phyloP scores from a whole-genome alignment of 371 early-diverging fungal species.

The Apophysomyces sp. region DNA sequence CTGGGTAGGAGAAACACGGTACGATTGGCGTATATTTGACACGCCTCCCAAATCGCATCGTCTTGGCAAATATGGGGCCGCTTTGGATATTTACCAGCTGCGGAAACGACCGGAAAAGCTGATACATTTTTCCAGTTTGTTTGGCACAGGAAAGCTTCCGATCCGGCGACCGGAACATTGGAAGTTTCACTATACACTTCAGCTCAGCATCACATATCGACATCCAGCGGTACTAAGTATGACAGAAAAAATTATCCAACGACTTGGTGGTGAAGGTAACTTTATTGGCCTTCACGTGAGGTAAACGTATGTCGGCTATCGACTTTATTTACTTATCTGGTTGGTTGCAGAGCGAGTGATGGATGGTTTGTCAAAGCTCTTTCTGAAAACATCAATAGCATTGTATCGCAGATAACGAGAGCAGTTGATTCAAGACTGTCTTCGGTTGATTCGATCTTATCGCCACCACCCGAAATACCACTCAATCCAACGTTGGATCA shows the following conservation, averaged over 20 bases:
- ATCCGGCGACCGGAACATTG: conserved; percentile 38
- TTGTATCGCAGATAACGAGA: conserved; percentile 21
- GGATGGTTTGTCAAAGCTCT: conserved; percentile 51
- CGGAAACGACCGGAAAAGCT: conserved; percentile 27
- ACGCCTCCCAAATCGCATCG: conserved; percentile 35
- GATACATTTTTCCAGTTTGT: conserved; percentile 48
- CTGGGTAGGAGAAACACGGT: conserved; percentile 33
- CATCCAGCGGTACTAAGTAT: conserved; percentile 46
- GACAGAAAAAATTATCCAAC: conserved; percentile 43
- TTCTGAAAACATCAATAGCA: conserved; percentile 37
- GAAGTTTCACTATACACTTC: conserved; percentile 33
- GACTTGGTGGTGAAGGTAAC: conserved; percentile 50
- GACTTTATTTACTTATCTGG: neutral
- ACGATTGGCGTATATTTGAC: conserved; percentile 52
- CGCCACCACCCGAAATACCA: neutral
- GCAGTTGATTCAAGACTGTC: conserved; percentile 7
- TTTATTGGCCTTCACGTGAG: conserved; percentile 57
- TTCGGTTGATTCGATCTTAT: neutral
- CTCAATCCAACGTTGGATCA: conserved; percentile 3
- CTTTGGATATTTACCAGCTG: conserved; percentile 36
- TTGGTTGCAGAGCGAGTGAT: conserved; percentile 44
- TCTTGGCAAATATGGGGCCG: conserved; percentile 41
- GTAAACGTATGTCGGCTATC: conserved; percentile 10
- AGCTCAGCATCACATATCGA: conserved; percentile 40
- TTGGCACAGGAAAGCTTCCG: conserved; percentile 50